These are phyloP conservation scores for Botryotinia calthae DNA, from an alignment of 2,329 filamentous ascomycete species.

Conservation along the genomic window DNA sequence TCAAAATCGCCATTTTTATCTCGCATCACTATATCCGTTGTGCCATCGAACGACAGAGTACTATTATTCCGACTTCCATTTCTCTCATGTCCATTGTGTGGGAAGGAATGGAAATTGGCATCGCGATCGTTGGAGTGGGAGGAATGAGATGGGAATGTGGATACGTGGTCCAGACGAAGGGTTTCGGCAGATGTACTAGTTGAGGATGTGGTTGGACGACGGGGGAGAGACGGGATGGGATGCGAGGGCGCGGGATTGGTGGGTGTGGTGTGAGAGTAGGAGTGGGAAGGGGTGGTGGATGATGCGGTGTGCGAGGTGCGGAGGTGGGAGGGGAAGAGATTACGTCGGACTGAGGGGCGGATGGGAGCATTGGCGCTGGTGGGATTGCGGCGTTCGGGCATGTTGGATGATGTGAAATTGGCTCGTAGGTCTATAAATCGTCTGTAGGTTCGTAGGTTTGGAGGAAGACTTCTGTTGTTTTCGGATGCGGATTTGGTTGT, in stretches of 20 bases:
- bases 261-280: constrained; percentile 19
- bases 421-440: not conserved
- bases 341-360: constrained; percentile 16
- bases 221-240: constrained; percentile 56
- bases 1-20: constrained; percentile 62
- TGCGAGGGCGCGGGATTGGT: constrained; percentile 42
- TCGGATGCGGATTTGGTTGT: not conserved
- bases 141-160: constrained; percentile 32
- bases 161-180: constrained; percentile 49
- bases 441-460: not conserved
- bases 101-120: not conserved
- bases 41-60: not conserved
- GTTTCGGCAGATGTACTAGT: constrained; percentile 46
- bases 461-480: no score
- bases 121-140: not conserved
- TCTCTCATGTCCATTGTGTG: not conserved
- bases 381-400: constrained; percentile 33
- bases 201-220: constrained; percentile 51
- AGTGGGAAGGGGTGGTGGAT: constrained; percentile 13
- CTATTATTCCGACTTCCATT: not conserved
- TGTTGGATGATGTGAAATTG: constrained; percentile 6
- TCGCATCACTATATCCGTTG: constrained; percentile 58
- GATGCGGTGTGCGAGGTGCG: constrained; percentile 2
- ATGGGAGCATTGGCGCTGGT: not conserved
- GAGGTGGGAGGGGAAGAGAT: constrained; percentile 21